Base-by-base conservation (phyloP, 306 rosid genomes). In the Glycine latifolia region DNA sequence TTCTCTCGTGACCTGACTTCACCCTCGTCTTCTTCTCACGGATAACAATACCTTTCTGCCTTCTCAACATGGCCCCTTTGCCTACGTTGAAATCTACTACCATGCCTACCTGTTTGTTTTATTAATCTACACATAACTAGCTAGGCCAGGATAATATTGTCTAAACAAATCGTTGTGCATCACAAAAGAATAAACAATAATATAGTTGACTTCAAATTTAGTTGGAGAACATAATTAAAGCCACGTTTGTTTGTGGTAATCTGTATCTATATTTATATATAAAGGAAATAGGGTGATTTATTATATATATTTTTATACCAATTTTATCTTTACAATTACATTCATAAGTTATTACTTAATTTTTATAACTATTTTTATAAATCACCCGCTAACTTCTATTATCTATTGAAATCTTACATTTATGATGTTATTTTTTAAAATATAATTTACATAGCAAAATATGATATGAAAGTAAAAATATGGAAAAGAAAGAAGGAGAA, bases 41-140 rank as follows among this genome's bases (percentile, higher is more conserved):
- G 62, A 78, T 86, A 71, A 59, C 0, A 5, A 37, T 78, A 39
- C 56, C 71, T 69, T 82, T 86, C 78, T 77, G 33, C 49, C 67
- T 69, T 86, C 78, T 13, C 47, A 78, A 65, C 10, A 7, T 8
- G 33, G 41, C 13, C 67, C 43, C 67, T 60, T 2, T 61, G 8
- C 44, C 67, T 11, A 61, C 41, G 6, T 31, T 61, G 0, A 61
- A 61, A 61, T 13, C 52, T 2, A 20, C 26, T n/a, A 15, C 26
- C 26, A 46, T 17, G 0, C 44, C 78, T 55, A 10, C 16, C 67
- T 41, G 3, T 15, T 67, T 17, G 35, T 54, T 67, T 63, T 16
- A 39, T 39, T 67, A 31, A 3, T 58, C 9, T 77, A 63, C 62
- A 35, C 9, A 59, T 31, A 9, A 10, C 67, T 37, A 39, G 6